These are phyloP conservation scores for Hamamelis virginiana DNA, from an alignment of 164 flowering plant species.

Conservation along the genomic window DNA sequence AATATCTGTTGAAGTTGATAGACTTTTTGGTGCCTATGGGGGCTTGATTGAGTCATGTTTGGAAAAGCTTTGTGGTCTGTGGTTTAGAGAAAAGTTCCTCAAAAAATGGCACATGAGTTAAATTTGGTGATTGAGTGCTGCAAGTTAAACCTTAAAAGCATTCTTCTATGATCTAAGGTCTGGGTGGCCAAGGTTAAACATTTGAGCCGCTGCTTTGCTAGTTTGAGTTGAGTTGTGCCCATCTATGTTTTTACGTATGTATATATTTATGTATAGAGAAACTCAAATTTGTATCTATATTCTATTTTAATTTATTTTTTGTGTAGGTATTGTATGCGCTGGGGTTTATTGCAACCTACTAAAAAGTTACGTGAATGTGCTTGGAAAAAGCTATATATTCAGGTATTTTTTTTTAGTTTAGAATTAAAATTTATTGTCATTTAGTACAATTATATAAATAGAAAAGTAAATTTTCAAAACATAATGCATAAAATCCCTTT, in stretches of 20 bases:
- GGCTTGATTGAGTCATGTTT: too few species aligned
- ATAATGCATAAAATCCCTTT: too few species aligned
- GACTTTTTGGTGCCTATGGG: too few species aligned
- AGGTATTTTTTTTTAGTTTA: constrained; percentile 58
- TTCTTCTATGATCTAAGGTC: too few species aligned
- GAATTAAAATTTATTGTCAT: neutral
- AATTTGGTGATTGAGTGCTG: too few species aligned
- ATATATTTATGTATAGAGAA: neutral
- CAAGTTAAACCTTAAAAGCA: too few species aligned
- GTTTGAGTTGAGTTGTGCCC: too few species aligned
- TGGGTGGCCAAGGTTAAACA: too few species aligned
- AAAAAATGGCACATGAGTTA: too few species aligned
- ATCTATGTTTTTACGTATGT: neutral
- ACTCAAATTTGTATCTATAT: neutral
- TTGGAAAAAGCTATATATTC: constrained; percentile 92
- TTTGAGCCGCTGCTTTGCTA: neutral
- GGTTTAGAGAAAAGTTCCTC: too few species aligned
- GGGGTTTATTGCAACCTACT: constrained; percentile 65
- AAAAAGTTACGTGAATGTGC: constrained; percentile 64
- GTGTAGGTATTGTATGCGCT: constrained; percentile 80
- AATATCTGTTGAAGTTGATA: neutral
- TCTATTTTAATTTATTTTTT: neutral
- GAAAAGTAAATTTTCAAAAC: neutral
- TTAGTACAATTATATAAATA: neutral
- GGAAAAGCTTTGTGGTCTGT: too few species aligned